Evolutionary conservation across 2,329 filamentous ascomycete species (phyloP).

Genomic region (Aureobasidium musti): DNA sequence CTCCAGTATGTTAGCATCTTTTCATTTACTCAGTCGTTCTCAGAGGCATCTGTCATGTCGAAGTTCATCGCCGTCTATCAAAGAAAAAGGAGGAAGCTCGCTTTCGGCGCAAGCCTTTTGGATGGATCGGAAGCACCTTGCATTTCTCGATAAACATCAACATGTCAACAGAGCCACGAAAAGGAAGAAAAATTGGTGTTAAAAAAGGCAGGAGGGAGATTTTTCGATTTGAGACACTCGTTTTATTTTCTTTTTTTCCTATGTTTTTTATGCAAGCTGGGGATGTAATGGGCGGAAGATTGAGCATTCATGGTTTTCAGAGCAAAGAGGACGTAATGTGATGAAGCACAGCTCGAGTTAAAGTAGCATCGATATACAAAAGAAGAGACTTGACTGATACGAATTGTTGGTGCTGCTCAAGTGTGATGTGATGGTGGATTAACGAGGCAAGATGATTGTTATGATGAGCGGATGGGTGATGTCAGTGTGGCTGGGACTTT

Average conservation of each 20-base stretch:
- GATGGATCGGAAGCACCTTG: constrained; percentile 4
- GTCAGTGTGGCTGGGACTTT: constrained; percentile 10
- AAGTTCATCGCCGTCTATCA: constrained; percentile 21
- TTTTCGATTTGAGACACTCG: constrained; percentile 12
- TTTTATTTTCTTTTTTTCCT: constrained; percentile 20
- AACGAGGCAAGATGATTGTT: not conserved
- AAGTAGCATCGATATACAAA: constrained; percentile 7
- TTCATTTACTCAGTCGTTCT: constrained; percentile 22
- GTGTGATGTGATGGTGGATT: not conserved
- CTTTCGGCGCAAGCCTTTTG: constrained; percentile 25
- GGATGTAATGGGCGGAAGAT: constrained; percentile 20
- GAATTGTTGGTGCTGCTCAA: not conserved
- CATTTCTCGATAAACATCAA: constrained; percentile 9
- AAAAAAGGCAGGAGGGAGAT: constrained; percentile 12
- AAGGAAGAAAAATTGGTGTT: not conserved
- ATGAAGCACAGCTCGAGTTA: not conserved
- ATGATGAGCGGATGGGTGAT: not conserved
- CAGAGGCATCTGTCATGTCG: constrained; percentile 23
- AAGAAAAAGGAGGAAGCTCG: constrained; percentile 25
- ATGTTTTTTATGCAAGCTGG: constrained; percentile 20
- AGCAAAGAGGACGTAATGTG: constrained; percentile 13
- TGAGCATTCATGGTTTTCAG: not conserved
- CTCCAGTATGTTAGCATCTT: constrained; percentile 21
- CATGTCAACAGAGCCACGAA: not conserved
- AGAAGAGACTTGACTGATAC: constrained; percentile 11